A percentile compares a stretch with the other conserved stretches of the same genome.
Evolutionary conservation across 1,284 basidiomycete species (phyloP).

Genomic region (Tranzscheliella williamsii): DNA sequence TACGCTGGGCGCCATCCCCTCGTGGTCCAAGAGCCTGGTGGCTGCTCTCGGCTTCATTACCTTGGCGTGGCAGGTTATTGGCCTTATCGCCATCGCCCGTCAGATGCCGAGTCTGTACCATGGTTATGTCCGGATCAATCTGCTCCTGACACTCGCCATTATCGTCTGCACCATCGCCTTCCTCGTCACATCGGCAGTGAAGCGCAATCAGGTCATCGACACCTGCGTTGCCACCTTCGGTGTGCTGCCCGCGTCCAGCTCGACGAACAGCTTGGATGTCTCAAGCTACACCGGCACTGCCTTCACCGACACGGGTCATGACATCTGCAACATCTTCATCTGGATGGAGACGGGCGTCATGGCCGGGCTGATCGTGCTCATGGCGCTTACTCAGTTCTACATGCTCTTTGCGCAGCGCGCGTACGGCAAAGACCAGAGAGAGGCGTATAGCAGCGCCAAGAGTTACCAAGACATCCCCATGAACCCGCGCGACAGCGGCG

Average conservation of each 20-base stretch:
- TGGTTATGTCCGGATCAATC: slow-evolving; percentile 54
- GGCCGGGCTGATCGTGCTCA: slow-evolving; percentile 48
- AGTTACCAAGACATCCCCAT: slow-evolving; percentile 42
- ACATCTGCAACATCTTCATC: slow-evolving; percentile 55
- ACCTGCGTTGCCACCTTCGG: slow-evolving; percentile 43
- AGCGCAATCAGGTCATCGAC: slow-evolving; percentile 37
- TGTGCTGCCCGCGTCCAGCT: slow-evolving; percentile 9
- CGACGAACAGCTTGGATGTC: slow-evolving; percentile 4
- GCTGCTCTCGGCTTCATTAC: slow-evolving; percentile 48
- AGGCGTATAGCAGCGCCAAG: slow-evolving; percentile 21
- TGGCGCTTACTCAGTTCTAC: slow-evolving; percentile 58
- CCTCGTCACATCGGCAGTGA: slow-evolving; percentile 39
- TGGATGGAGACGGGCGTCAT: slow-evolving; percentile 58
- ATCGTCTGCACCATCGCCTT: slow-evolving; percentile 50
- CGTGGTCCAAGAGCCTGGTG: slow-evolving; percentile 50
- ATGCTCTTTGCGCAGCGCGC: slow-evolving; percentile 53
- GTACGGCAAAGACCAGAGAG: slow-evolving; percentile 52
- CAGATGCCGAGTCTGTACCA: slow-evolving; percentile 50
- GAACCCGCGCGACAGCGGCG: slow-evolving; percentile 41
- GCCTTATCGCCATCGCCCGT: slow-evolving; percentile 40
- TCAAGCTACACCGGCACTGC: slow-evolving; percentile 13
- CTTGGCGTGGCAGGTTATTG: slow-evolving; percentile 53
- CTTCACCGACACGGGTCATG: slow-evolving; percentile 13
- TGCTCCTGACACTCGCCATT: slow-evolving; percentile 44
- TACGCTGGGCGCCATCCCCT: slow-evolving; percentile 43